Evolutionary conservation across 192 early-diverging fungal species (phyloP), one percentile per base, ranked within the genome.

Genomic region (Linnemannia elongata): DNA sequence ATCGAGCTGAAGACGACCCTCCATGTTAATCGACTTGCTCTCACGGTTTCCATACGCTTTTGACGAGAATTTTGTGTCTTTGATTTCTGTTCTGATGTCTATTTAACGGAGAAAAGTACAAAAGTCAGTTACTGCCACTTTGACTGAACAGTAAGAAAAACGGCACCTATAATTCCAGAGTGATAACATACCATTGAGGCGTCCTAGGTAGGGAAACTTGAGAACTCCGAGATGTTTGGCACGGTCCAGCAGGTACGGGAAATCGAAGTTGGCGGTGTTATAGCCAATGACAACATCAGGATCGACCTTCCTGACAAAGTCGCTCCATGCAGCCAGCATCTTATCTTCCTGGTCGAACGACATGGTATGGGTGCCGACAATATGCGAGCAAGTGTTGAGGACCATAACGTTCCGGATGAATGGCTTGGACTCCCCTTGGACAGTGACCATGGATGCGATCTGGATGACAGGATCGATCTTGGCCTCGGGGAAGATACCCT

Each of bases 221-320:
- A 90, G 74, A 1, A 96, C 95, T 24, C 92, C 91, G 17, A 99
- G 92, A 44, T 94, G 92, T 33, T 89, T 92, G 7, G 98, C 97
- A 18, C 98, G 92, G 38, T 99, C 98, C 55, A 99, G 77, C 54
- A 99, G 89, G 85, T 99, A 99, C 4, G 98, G 97, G 45, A 98
- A 96, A 91, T 99, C 98, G 88, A 99, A 99, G 79, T 98, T 97
- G 89, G 94, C 93, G 36, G 96, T 98, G 90, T 99, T 99, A 79
- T 99, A 99, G 7, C 98, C 98, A 69, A 97, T 97, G 72, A 99
- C 90, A 42, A 98, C 92, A 90, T 99, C 97, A 0, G 97, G 97
- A 82, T 98, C 98, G 35, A 96, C 95, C 77, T 91, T 75, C 22
- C 77, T 72, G 30, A 99, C 91, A 89, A 99, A 99, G 68, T 98